A percentile compares a stretch with the other conserved stretches of the same genome.
These are phyloP conservation scores for Funneliformis mosseae DNA, from an alignment of 192 early-diverging fungal genomes.

Conservation along the genomic window DNA sequence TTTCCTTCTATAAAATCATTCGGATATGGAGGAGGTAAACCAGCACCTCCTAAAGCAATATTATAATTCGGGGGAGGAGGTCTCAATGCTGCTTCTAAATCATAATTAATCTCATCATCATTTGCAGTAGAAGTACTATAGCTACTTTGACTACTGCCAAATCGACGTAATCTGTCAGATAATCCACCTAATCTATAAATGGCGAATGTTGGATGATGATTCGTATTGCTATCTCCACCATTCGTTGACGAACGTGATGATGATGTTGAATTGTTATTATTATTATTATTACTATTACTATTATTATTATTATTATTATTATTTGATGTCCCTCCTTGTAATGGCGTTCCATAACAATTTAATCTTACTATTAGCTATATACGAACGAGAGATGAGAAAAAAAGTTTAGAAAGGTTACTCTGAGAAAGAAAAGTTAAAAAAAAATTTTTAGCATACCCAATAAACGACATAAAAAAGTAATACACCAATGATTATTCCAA, in stretches of 20 bases:
- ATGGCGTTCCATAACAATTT: slow-evolving; percentile 4
- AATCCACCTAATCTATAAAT: slow-evolving; percentile 11
- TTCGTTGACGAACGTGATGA: slow-evolving; percentile 10
- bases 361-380: slow-evolving; percentile 7
- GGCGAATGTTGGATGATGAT: slow-evolving; percentile 6
- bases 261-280: background rate
- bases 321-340: background rate
- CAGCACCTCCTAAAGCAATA: slow-evolving; percentile 3
- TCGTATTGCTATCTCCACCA: background rate
- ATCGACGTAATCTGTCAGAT: background rate
- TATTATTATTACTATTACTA: background rate
- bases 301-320: background rate
- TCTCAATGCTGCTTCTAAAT: background rate
- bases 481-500: background rate
- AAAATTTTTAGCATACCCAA: background rate
- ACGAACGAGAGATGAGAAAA: background rate
- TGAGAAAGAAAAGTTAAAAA: background rate
- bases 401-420: background rate
- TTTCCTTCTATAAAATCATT: background rate
- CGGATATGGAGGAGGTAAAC: slow-evolving; percentile 16
- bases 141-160: background rate
- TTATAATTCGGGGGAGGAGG: slow-evolving; percentile 14
- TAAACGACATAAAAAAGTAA: background rate
- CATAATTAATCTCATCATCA: background rate
- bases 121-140: background rate